phyloP scores from a whole-genome alignment of 306 rosid genomes.

The Vigna mungo region DNA sequence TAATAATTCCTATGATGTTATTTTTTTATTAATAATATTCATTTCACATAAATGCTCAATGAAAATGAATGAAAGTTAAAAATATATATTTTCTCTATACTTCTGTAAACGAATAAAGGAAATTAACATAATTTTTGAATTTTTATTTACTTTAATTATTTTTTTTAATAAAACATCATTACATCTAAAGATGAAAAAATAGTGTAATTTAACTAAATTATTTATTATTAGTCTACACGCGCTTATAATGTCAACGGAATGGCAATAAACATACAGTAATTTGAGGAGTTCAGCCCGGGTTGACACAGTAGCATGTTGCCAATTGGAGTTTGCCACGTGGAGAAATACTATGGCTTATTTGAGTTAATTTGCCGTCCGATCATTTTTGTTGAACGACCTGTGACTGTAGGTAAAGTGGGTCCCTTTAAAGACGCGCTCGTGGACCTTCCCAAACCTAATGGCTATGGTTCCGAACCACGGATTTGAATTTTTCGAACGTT shows the following conservation, averaged over 20 bases:
- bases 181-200: not conserved
- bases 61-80: too few species aligned
- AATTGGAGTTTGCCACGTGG: slow-evolving; percentile 41
- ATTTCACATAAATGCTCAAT: too few species aligned
- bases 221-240: not conserved
- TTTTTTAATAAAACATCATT: not conserved
- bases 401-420: slow-evolving; percentile 46
- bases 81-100: too few species aligned
- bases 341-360: not conserved
- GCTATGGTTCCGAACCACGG: slow-evolving; percentile 51
- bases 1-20: too few species aligned
- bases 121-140: too few species aligned
- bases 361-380: slow-evolving; percentile 14
- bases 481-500: slow-evolving; percentile 86
- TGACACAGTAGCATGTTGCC: slow-evolving; percentile 19
- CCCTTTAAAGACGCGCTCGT: slow-evolving; percentile 57
- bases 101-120: too few species aligned
- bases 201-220: not conserved
- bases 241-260: not conserved
- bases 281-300: slow-evolving; percentile 6
- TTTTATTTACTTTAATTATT: too few species aligned
- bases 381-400: not conserved
- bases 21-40: too few species aligned
- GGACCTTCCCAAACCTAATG: slow-evolving; percentile 59
- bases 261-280: not conserved